Evolutionary conservation across 371 early-diverging fungal genomes (phyloP).

Genomic region (Actinomortierella wolfii): DNA sequence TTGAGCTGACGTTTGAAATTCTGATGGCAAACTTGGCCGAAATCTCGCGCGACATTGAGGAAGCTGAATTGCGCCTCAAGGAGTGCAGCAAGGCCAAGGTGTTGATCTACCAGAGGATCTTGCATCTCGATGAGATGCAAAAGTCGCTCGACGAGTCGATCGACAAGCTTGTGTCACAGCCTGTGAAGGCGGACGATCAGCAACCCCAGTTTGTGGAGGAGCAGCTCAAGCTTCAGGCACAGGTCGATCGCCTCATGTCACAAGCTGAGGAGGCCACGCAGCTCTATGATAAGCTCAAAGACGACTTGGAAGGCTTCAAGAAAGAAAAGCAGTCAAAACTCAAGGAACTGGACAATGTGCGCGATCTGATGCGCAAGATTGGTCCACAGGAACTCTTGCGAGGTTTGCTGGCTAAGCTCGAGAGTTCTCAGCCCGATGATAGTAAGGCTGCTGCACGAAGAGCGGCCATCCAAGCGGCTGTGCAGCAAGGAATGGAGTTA

Average conservation of each 20-base stretch:
- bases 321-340: conserved; percentile 42
- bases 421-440: conserved; percentile 42
- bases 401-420: conserved; percentile 58
- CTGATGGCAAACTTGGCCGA: conserved; percentile 60
- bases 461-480: conserved; percentile 34
- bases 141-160: conserved; percentile 30
- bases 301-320: conserved; percentile 37
- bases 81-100: conserved; percentile 52
- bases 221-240: conserved; percentile 29
- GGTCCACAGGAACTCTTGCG: conserved; percentile 58
- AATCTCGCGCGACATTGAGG: conserved; percentile 59
- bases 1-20: conserved; percentile 63
- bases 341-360: conserved; percentile 45
- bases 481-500: conserved; percentile 50
- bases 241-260: conserved; percentile 30
- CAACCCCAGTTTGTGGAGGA: conserved; percentile 33
- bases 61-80: conserved; percentile 47
- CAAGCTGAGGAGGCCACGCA: conserved; percentile 41
- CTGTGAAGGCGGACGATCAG: conserved; percentile 33
- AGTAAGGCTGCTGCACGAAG: conserved; percentile 16
- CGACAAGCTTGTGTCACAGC: conserved; percentile 41
- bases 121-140: conserved; percentile 51
- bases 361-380: conserved; percentile 48
- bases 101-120: conserved; percentile 55
- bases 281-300: conserved; percentile 17